Evolutionary conservation across 2,329 filamentous ascomycete species (phyloP), one percentile per base, ranked within the genome.

Genomic region (Fusarium veterinarium): DNA sequence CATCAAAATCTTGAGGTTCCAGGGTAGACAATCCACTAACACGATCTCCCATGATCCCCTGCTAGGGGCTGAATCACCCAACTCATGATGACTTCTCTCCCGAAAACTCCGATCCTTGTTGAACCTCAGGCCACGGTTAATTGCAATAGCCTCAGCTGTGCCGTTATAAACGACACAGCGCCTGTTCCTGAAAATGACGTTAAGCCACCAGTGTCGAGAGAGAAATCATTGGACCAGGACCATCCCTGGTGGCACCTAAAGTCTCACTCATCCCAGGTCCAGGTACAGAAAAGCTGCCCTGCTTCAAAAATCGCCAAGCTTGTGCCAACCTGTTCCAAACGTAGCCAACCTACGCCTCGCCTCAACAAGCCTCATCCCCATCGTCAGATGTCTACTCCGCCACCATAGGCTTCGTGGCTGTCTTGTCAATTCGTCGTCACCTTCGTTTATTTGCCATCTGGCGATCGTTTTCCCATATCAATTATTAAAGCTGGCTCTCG

Each of bases 371-470:
- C 76, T 74, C 76, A 77, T 75, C 67, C 67, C 63, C 68, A 75
- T 74, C 76, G 70, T 73, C 76, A 77, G 73, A 77, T 77, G 66
- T 53, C 68, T 74, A 69, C 76, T 78, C 76, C 76, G 76, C 76
- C 76, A 78, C 76, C 60, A 69, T 69, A 69, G 69, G 67, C 64
- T 69, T 78, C 76, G 76, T 77, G 75, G 69, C 75, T 77, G 73
- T 69, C 66, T 68, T 70, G 53, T 71, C 67, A 71, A 73, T 66
- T 70, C 38, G 45, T 76, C 72, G 72, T 76, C 72, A 73, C 67
- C 61, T 62, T 72, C 64, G 28, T 61, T 38, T 75, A 59, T 65
- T 77, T 44, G 71, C 68, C 64, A 67, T 64, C 55, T 60, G 41
- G 62, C 61, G 31, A 55, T 72, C 67, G 45, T 46, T 64, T 64